Conservation (phyloP, 768 basidiomycete species). For the Pleurotus cornucopiae region DNA sequence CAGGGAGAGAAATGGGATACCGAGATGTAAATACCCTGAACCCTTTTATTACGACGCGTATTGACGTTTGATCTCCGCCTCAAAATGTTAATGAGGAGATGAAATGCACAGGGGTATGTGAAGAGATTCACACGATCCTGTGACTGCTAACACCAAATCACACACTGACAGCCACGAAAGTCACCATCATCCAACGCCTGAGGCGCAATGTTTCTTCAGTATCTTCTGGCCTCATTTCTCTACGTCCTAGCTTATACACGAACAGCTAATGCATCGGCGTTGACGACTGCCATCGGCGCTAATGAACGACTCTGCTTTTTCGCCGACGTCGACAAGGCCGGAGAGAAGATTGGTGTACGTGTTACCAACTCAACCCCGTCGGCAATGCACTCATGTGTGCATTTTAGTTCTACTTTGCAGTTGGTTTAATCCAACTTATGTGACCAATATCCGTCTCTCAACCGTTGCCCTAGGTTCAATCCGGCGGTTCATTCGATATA, state of each 20-base stretch:
- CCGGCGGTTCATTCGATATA: conserved; percentile 94
- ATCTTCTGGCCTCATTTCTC: conserved; percentile 26
- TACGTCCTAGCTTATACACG: conserved; percentile 31
- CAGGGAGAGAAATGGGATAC: neutral
- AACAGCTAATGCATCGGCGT: conserved; percentile 49
- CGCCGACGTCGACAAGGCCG: conserved; percentile 92
- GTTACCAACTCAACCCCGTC: neutral
- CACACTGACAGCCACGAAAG: neutral
- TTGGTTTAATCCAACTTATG: conserved; percentile 31
- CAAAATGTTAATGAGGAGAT: neutral
- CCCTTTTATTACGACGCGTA: conserved; percentile 1
- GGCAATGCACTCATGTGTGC: conserved; percentile 9
- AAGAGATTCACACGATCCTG: too few species aligned
- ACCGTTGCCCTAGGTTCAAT: conserved; percentile 67
- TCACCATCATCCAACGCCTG: neutral
- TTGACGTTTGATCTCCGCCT: neutral
- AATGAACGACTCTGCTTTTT: conserved; percentile 91
- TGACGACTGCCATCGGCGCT: conserved; percentile 75
- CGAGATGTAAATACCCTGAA: conserved; percentile 2
- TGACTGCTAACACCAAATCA: neutral
- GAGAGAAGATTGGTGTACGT: conserved; percentile 86
- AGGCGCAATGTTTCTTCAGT: conserved; percentile 23
- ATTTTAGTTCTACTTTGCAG: conserved; percentile 94
- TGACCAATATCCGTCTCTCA: neutral
- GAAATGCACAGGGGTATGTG: too few species aligned